Base-by-base conservation (phyloP, 2,329 filamentous ascomycete species). In the Colletotrichum godetiae region DNA sequence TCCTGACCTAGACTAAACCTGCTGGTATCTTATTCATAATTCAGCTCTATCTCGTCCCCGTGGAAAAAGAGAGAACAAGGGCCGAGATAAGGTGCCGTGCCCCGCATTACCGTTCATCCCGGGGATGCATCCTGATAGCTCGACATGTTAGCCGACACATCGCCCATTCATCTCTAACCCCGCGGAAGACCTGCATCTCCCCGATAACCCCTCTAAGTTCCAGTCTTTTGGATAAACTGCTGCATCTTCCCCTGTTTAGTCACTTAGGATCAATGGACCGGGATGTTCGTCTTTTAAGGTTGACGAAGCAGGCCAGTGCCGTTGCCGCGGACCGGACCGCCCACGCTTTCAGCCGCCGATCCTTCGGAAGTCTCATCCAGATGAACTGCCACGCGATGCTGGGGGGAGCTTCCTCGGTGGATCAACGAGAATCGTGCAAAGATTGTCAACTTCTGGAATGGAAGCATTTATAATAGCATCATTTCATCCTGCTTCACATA, bases 161-260 rank as follows among this genome's bases (percentile, higher is more conserved):
- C 42, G 42, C 42, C 42, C 70, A 55, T 46, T 13, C 13, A 5
- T 55, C 31, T 49, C 31, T 55, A 6, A 42, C n/a, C 29, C 13
- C 59, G 24, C 35, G 19, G n/a, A 33, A n/a, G 10, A 37, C 31
- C 3, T n/a, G 33, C 37, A 49, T 49, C 37, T 37, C 22, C 13
- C 62, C 64, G 52, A n/a, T 49, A 37, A 10, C 11, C 22, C n/a
- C 33, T 55, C 31, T 49, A 56, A 29, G 22, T 65, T 49, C 67
- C 67, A 52, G 29, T 19, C 22, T 10, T 49, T 22, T 60, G 55
- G 60, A 49, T 49, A 57, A 49, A 55, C 13, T 70, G 46, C 55
- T 70, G 56, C 70, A 73, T 73, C n/a, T 1, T 57, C 22, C 42
- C 70, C 70, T 73, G 67, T 65, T 60, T 70, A 73, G 67, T 55